Conservation (phyloP, 768 basidiomycete species). For the Hemileccinum impolitum region DNA sequence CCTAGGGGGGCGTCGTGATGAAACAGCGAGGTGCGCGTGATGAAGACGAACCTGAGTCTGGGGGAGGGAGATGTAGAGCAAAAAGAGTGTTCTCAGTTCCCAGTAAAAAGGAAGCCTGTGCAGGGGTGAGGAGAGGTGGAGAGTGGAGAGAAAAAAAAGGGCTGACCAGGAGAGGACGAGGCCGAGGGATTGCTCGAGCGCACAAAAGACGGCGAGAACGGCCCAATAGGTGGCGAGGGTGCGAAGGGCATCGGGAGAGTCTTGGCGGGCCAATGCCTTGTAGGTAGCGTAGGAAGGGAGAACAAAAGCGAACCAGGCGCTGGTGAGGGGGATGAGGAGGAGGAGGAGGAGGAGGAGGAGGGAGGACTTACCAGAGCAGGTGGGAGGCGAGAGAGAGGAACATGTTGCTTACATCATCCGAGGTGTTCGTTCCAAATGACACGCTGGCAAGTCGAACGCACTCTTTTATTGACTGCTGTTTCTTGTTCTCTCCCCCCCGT, state of each 20-base stretch:
- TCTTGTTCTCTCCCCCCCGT: slow-evolving; percentile 4
- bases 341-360: neutral
- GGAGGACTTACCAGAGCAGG: slow-evolving; percentile 40
- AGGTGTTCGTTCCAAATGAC: neutral
- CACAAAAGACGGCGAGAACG: slow-evolving; percentile 56
- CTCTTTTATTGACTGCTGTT: slow-evolving; percentile 22
- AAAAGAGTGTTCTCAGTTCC: slow-evolving; percentile 65
- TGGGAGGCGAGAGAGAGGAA: slow-evolving; percentile 49
- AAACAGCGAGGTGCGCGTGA: neutral
- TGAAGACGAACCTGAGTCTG: slow-evolving; percentile 55
- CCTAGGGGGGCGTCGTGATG: slow-evolving; percentile 38
- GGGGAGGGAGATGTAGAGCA: slow-evolving; percentile 66
- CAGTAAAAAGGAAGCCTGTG: slow-evolving; percentile 76
- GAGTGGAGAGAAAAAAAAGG: neutral
- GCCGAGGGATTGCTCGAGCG: slow-evolving; percentile 60
- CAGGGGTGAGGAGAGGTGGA: slow-evolving; percentile 10
- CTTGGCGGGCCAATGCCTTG: slow-evolving; percentile 57
- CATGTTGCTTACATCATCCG: slow-evolving; percentile 32
- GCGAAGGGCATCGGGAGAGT: slow-evolving; percentile 46
- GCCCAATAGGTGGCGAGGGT: slow-evolving; percentile 63
- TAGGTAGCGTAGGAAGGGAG: slow-evolving; percentile 63
- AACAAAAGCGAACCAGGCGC: slow-evolving; percentile 70
- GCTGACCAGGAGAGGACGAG: slow-evolving; percentile 65
- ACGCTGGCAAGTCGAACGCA: neutral
- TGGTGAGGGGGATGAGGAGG: slow-evolving; percentile 19